These are phyloP conservation scores for Triticum monococcum DNA, from an alignment of 176 grass and related monocot genomes.

Conservation along the genomic window DNA sequence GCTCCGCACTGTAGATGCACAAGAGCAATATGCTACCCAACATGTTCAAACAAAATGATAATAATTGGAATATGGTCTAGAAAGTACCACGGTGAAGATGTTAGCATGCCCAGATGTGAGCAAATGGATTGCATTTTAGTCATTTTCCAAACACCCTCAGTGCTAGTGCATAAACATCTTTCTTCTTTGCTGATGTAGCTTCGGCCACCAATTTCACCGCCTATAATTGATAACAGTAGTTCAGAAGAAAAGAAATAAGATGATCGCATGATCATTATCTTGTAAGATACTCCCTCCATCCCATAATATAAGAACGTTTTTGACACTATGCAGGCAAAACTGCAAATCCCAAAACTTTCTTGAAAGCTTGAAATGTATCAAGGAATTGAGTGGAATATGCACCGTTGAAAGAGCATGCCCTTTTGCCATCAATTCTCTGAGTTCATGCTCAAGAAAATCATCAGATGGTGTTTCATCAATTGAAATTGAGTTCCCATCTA, in stretches of 20 bases:
- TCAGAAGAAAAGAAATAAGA: conserved; percentile 5
- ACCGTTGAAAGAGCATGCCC: conserved; percentile 81
- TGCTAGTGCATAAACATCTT: conserved; percentile 96
- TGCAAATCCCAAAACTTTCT: neutral
- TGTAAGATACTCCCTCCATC: neutral
- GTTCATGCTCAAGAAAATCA: conserved; percentile 74
- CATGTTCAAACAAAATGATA: neutral
- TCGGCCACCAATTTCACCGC: conserved; percentile 77
- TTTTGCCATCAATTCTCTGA: conserved; percentile 60
- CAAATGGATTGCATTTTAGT: conserved; percentile 46
- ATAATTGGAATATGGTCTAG: conserved; percentile 16
- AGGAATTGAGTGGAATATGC: conserved; percentile 32
- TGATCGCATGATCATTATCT: neutral
- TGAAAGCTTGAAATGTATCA: conserved; percentile 29
- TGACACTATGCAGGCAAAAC: neutral
- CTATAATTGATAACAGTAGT: conserved; percentile 38
- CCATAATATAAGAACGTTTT: no score
- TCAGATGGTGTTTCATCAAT: conserved; percentile 67
- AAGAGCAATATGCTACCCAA: neutral
- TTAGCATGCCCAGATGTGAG: conserved; percentile 1
- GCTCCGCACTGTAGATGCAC: neutral
- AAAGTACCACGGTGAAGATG: neutral
- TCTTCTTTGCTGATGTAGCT: conserved; percentile 84
- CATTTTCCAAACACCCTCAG: conserved; percentile 79
- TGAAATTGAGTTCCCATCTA: conserved; percentile 56